These are phyloP conservation scores for Umbelopsis isabellina DNA, from an alignment of 192 early-diverging fungal genomes.

Conservation along the genomic window DNA sequence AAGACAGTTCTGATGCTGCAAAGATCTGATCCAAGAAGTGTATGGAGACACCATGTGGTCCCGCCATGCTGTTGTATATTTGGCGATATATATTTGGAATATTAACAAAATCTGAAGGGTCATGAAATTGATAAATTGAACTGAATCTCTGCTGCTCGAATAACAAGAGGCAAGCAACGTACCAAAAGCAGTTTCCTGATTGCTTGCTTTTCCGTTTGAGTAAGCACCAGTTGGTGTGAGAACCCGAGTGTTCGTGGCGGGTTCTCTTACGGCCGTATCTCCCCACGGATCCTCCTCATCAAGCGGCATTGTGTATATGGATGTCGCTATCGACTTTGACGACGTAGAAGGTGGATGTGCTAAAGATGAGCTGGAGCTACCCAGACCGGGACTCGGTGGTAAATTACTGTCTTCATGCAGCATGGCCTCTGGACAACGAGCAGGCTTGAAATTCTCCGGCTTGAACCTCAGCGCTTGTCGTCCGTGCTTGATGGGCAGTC, in stretches of 20 bases:
- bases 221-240: neutral
- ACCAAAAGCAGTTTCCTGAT: constrained; percentile 18
- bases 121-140: neutral
- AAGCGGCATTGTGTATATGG: constrained; percentile 17
- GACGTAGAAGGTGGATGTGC: neutral
- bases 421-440: neutral
- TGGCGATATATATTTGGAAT: neutral
- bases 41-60: neutral
- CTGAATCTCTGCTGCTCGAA: neutral
- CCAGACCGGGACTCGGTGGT: neutral
- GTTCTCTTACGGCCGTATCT: constrained; percentile 7
- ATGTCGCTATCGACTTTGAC: constrained; percentile 15
- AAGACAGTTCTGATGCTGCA: neutral
- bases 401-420: constrained; percentile 8
- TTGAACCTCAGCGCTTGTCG: neutral
- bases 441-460: neutral
- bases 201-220: neutral
- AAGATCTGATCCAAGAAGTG: neutral
- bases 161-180: constrained; percentile 3
- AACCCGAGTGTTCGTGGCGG: neutral
- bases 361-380: constrained; percentile 6
- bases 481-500: constrained; percentile 6
- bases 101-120: neutral
- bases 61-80: neutral
- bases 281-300: constrained; percentile 35